Evolutionary conservation across 2,329 filamentous ascomycete species (phyloP), one percentile per base, ranked within the genome.

Genomic region (Colletotrichum trifolii): DNA sequence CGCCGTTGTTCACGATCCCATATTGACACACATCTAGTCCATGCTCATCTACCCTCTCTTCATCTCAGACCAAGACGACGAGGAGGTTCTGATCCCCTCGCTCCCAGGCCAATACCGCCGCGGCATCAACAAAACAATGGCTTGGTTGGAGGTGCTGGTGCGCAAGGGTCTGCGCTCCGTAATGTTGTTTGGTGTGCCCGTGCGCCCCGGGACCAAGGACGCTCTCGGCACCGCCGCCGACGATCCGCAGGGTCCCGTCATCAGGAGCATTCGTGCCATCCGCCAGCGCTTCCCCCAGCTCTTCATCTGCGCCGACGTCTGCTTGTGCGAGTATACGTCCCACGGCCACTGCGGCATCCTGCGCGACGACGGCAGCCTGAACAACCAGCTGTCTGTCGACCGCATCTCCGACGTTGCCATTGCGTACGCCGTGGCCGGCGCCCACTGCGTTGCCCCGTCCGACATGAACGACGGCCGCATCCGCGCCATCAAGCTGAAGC

Each of bases 381-480:
- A 98, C 85, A 98, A 99, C 76, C 88, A 90, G 69, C 87, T 97
- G 50, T 97, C 94, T 3, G 94, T 98, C 8, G 95, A 98, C 75
- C 91, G 96, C 67, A 94, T 99, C 71, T 95, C 92, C 4, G 94
- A 98, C 76, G 95, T 98, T n/a, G 95, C 96, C n/a, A 85, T 98
- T 69, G 93, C 95, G 39, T 99, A 99, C 76, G 96, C 96, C n/a
- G 86, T 91, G 73, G 96, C 96, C 13, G 96, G 96, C 62, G 96
- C 95, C 1, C 96, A 99, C 79, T 98, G 95, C 77, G 94, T 99
- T 35, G 96, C 96, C 0, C 96, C 96, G 2, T 97, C 93, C 2
- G 96, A 99, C 78, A 99, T 99, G 96, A 99, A 98, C 77, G 96
- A 99, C 76, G 96, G 96, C 35, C 91, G 96, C 69, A 96, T 99